Base-by-base conservation (phyloP, 306 rosid genomes). In the Quercus berberidifolia region DNA sequence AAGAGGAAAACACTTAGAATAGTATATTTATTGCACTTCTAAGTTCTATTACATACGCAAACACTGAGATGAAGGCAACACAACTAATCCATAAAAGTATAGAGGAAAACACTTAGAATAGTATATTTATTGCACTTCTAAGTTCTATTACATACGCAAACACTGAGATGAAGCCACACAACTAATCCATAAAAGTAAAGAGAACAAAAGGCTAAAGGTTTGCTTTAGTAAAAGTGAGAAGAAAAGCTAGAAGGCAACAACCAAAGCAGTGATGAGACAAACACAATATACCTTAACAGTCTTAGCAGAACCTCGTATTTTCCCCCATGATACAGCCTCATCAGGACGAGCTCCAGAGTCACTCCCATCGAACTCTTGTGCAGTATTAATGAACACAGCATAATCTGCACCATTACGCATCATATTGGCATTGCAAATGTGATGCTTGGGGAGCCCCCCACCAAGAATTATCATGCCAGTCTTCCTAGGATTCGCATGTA, bases 401-500 rank as follows among this genome's bases (percentile, higher is more conserved):
- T 90, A 95, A 76, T 95, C 98, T 20, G 97, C 97, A 76, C 99
- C 99, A 15, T 93, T 95, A 33, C 97, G 98, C 93, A 93, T 90
- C 99, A 95, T 95, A 82, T 95, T 95, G 90, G 99, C 99, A 76
- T 95, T 95, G 93, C 97, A 95, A 82, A 93, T 93, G 88, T 95
- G 99, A 86, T 95, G 99, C 80, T 95, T 95, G 7, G 99, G 99
- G 71, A 95, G 86, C 14, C 98, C 98, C 23, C 99, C 99, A 65
- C 98, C 99, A 14, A 95, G 93, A 81, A 93, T 80, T 26, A 93
- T 86, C 90, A 95, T 90, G 82, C 98, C 97, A 13, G 99, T 95
- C 88, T 93, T 95, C 83, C 98, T 90, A 31, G 95, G 93, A 81
- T 49, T 86, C 57, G 96, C 94, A 80, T 90, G 97, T 26, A 93